Base-by-base conservation (phyloP, 1,139 yeast genomes). In the Blastobotrys proliferans region DNA sequence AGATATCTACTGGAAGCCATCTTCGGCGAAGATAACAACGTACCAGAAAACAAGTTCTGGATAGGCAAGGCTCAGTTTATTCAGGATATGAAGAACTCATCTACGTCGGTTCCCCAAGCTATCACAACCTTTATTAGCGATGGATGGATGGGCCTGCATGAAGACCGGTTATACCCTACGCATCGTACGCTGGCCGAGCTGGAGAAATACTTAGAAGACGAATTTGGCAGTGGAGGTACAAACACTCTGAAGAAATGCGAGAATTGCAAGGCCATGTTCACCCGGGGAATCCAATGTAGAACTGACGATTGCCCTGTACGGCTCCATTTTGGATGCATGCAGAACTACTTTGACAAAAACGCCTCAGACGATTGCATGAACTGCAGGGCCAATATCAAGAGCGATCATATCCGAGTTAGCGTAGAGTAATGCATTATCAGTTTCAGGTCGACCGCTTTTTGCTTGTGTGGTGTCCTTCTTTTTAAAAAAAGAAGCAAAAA, bases 231-330 rank as follows among this genome's bases (percentile, higher is more conserved):
- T 11, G 47, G 56, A 4, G 60, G 60, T 4, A 62, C 62, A 25
- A 81, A 79, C 1, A 65, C 70, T 20, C 55, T 80, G 1, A 58
- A 68, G 5, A 28, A 56, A 9, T 82, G 90, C 54, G 51, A 54
- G 21, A 79, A 75, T 16, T 82, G 88, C 58, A 62, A 66, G n/a
- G 77, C 73, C 27, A 62, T 80, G 11, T 76, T 78, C 5, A 80
- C 85, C 0, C 49, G 71, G 38, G 88, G 88, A 0, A 52, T 63
- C 4, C 64, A 64, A 30, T 71, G 77, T 51, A 48, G 57, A 0
- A 63, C 62, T 17, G 45, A 44, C 1, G 56, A 52, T 1, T 71
- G 79, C 49, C 54, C 60, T 20, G 54, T 62, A 3, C 55, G 74
- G 18, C 74, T 77, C 54, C 87, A 81, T 56, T 58, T 61, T 36